Conservation (phyloP, 2,329 filamentous ascomycete genomes). For the Xylaria sp. region DNA sequence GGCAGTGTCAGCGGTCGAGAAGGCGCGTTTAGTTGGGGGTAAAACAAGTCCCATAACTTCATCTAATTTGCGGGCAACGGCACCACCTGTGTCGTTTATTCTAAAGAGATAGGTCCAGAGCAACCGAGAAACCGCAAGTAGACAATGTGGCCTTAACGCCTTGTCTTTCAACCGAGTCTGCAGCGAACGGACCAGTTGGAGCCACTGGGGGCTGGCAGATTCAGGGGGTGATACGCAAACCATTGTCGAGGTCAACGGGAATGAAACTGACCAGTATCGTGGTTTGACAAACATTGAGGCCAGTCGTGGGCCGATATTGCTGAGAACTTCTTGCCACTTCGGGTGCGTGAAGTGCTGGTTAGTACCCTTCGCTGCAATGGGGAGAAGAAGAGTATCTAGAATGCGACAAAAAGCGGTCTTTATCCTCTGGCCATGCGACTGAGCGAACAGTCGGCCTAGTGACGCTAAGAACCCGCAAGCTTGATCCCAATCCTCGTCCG, state of each 20-base stretch:
- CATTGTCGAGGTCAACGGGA: conserved; percentile 86
- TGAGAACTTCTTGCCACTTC: conserved; percentile 88
- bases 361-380: conserved; percentile 83
- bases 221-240: conserved; percentile 90
- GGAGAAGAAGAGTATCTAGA: conserved; percentile 85
- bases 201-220: conserved; percentile 86
- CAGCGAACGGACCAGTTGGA: conserved; percentile 80
- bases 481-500: conserved; percentile 81
- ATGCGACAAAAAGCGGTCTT: conserved; percentile 96
- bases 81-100: conserved; percentile 75
- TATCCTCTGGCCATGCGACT: conserved; percentile 86
- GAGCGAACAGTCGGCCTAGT: conserved; percentile 83
- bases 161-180: conserved; percentile 88
- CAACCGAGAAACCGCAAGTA: conserved; percentile 89
- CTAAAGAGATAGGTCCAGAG: conserved; percentile 96
- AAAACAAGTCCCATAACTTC: conserved; percentile 88
- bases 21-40: conserved; percentile 80
- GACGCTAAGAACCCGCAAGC: conserved; percentile 90
- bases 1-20: conserved; percentile 84
- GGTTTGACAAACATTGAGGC: conserved; percentile 90
- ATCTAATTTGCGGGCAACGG: conserved; percentile 82
- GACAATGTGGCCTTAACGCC: conserved; percentile 77
- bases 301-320: conserved; percentile 80
- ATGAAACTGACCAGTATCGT: conserved; percentile 89
- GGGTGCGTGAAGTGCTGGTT: conserved; percentile 80